These are phyloP conservation scores for Monascus ruber DNA, from an alignment of 2,329 filamentous ascomycete species.

Conservation along the genomic window DNA sequence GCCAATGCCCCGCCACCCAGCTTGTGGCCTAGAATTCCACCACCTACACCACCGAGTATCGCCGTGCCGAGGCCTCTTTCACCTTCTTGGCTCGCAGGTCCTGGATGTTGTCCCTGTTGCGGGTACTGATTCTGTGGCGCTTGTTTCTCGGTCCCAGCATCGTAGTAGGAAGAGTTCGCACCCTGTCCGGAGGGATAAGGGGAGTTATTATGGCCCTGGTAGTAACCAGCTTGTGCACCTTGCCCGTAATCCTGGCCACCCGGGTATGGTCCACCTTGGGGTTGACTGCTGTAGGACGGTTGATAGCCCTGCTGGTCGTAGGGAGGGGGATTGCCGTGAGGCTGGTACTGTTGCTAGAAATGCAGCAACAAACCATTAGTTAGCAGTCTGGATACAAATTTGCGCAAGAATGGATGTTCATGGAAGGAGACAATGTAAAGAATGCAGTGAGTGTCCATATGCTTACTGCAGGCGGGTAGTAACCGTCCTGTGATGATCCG, in stretches of 20 bases:
- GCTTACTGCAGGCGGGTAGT: conserved; percentile 17
- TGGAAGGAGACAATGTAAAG: background rate
- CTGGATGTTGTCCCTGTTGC: conserved; percentile 6
- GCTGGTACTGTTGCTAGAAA: too few relatives aligned
- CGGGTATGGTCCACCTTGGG: too few relatives aligned
- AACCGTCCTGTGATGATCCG: conserved; percentile 9
- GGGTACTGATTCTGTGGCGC: background rate
- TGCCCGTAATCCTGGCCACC: conserved; percentile 1
- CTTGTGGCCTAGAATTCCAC: conserved; percentile 24
- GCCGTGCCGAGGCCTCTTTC: conserved; percentile 27
- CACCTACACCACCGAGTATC: conserved; percentile 25
- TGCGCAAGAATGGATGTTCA: too few relatives aligned
- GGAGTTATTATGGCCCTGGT: conserved; percentile 15
- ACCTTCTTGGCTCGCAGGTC: conserved; percentile 12
- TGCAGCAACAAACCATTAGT: too few relatives aligned
- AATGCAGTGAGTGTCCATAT: background rate
- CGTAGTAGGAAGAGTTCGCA: conserved; percentile 22
- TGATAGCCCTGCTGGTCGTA: too few relatives aligned
- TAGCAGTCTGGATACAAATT: too few relatives aligned
- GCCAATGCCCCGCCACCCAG: conserved; percentile 22
- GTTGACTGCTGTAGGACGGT: too few relatives aligned
- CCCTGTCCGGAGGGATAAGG: conserved; percentile 17
- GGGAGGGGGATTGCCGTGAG: too few relatives aligned
- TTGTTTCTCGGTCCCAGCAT: conserved; percentile 3
- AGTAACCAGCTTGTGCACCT: conserved; percentile 10